Evolutionary conservation across 805 yeast species (phyloP), one percentile per base, ranked within the genome.

Genomic region (Suhomyces emberorum): DNA sequence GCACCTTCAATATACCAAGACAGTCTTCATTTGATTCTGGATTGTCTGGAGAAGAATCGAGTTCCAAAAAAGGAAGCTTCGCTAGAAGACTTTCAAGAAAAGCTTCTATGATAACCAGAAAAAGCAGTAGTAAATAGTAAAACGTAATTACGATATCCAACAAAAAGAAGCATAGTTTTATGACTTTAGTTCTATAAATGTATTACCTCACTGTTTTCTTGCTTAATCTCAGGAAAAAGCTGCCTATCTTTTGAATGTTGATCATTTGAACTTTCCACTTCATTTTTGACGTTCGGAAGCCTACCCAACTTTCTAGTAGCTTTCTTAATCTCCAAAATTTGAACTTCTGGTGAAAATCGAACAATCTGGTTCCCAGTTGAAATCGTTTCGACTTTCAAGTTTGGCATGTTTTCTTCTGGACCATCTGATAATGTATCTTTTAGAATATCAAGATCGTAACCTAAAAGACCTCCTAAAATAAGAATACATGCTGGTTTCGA

Each of bases 401-500:
- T 71, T 0, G 93, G 93, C 79, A 85, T 72, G 47, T 84, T 83
- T 2, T 70, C 73, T 46, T 84, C 95, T 0, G 95, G 93, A 0
- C 93, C 93, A 52, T 76, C 76, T 1, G 73, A 72, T 4, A 84
- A 70, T 15, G 65, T 63, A 19, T 71, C 66, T 15, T 39, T 39
- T 15, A 68, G 35, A 38, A 69, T 52, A 15, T 76, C 73, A 8
- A 80, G 39, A 17, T 66, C 67, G 19, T 69, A 61, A 0, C 87
- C 89, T 19, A 81, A 52, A 4, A 93, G 66, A 11, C 68, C 52
- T 11, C 81, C 79, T 11, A 89, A 49, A 5, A 91, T 77, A 2
- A 91, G 69, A 10, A 75, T 61, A 0, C 96, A 88, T 0, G 93
- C 98, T 9, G 84, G 82, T 50, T 91, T 93, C 0, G 97, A 88